Conservation (phyloP, 2,329 filamentous ascomycete genomes). For the Penicillium decumbens region DNA sequence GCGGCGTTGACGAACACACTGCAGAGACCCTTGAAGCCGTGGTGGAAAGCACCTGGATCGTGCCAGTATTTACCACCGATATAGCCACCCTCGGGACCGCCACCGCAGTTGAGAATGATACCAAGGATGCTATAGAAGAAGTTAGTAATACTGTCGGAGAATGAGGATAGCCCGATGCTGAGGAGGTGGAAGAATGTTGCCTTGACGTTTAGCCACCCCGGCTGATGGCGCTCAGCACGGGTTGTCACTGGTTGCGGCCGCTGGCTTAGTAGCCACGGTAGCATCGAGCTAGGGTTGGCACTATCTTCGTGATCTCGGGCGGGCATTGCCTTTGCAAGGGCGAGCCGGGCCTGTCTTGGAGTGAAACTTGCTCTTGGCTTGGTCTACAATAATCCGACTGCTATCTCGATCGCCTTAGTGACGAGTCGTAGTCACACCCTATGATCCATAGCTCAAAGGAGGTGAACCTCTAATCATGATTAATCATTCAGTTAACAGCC, state of each 20-base stretch:
- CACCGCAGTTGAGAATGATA: constrained; percentile 79
- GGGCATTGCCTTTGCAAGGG: constrained; percentile 5
- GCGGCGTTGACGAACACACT: constrained; percentile 60
- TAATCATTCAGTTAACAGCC: background rate
- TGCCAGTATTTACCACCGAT: constrained; percentile 76
- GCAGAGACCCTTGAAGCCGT: constrained; percentile 62
- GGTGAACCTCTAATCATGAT: background rate
- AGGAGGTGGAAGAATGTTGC: background rate
- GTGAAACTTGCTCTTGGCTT: background rate
- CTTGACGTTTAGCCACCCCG: constrained; percentile 11
- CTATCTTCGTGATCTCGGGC: constrained; percentile 4
- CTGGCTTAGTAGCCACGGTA: constrained; percentile 17
- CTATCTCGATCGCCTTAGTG: too few relatives aligned
- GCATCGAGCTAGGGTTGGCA: constrained; percentile 18
- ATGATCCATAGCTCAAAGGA: background rate
- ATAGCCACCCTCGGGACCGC: constrained; percentile 67
- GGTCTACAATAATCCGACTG: too few relatives aligned
- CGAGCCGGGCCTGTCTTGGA: too few relatives aligned
- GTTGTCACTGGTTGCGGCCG: constrained; percentile 17
- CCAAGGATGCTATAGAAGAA: constrained; percentile 63
- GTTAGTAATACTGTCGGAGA: too few relatives aligned
- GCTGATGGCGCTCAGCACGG: constrained; percentile 12
- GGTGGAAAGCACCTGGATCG: constrained; percentile 69
- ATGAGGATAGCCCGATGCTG: too few relatives aligned
- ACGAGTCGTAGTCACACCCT: background rate